Evolutionary conservation across 208 protist genomes (phyloP).

Genomic region (Acanthamoeba lugdunensis): DNA sequence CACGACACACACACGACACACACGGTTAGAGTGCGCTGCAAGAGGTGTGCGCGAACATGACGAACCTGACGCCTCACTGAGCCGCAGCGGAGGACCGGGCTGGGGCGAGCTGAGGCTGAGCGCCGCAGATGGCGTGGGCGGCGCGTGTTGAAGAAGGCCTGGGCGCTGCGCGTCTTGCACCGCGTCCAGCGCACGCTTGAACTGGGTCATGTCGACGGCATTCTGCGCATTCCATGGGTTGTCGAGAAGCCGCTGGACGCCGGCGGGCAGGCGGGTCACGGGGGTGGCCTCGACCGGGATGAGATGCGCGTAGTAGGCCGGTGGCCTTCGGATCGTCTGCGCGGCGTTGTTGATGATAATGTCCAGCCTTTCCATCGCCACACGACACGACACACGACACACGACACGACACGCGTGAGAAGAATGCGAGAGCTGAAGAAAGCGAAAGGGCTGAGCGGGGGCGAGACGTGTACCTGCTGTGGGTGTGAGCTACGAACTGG

Average conservation of each 20-base stretch:
- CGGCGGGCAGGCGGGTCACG: not conserved
- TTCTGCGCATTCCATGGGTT: constrained; percentile 7
- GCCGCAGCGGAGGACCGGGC: not conserved
- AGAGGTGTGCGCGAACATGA: not conserved
- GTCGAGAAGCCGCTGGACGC: not conserved
- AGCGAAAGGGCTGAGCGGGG: not conserved
- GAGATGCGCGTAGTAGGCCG: constrained; percentile 92
- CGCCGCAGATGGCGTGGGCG: not conserved
- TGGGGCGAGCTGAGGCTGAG: not conserved
- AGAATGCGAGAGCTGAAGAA: too few relatives aligned
- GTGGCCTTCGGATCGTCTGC: constrained; percentile 87
- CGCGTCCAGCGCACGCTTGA: not conserved
- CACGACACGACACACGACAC: too few relatives aligned
- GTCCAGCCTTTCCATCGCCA: not conserved
- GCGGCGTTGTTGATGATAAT: constrained; percentile 68
- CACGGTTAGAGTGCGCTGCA: not conserved
- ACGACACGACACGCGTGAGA: too few relatives aligned
- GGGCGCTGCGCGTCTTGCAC: not conserved
- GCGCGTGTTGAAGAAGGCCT: not conserved
- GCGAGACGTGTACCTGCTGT: constrained; percentile 76
- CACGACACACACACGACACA: not conserved
- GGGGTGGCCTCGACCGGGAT: constrained; percentile 71
- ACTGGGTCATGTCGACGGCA: not conserved
- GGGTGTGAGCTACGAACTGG: not conserved
- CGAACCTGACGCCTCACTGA: constrained; percentile 2